Conservation (phyloP, 331 rosid species). For the Stylosanthes scabra region DNA sequence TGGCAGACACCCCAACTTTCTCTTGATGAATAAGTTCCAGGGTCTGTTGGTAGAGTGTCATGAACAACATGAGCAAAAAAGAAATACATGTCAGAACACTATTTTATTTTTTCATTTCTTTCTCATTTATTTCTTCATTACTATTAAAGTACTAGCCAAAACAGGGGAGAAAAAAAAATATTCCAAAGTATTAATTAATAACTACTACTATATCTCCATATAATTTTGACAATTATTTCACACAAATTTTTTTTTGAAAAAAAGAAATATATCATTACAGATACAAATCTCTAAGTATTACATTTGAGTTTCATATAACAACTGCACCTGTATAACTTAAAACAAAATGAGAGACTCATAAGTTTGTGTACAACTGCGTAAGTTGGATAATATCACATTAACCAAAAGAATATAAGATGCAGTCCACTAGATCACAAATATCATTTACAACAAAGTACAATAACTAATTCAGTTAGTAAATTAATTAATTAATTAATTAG, state of each 20-base stretch:
- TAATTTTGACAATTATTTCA: slow-evolving; percentile 21
- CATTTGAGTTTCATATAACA: slow-evolving; percentile 19
- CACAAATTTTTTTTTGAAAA: not conserved
- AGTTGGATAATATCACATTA: not conserved
- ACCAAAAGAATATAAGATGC: slow-evolving; percentile 2
- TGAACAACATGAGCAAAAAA: slow-evolving; percentile 38
- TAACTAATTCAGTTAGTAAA: not conserved
- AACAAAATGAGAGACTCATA: not conserved
- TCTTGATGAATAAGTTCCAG: slow-evolving; percentile 84
- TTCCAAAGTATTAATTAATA: slow-evolving; percentile 11
- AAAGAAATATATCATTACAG: not conserved
- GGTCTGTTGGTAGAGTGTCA: slow-evolving; percentile 55
- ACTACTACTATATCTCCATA: slow-evolving; percentile 16
- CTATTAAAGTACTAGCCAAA: not conserved
- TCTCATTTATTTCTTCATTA: slow-evolving; percentile 20
- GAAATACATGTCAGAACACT: slow-evolving; percentile 38
- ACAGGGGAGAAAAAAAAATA: slow-evolving; percentile 4
- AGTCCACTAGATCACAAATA: not conserved
- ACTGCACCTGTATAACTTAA: not conserved
- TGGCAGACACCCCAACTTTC: slow-evolving; percentile 60
- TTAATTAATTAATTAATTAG: no score
- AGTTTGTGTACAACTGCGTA: not conserved
- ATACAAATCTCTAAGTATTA: no score
- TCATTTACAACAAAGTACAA: slow-evolving; percentile 4
- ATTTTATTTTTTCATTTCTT: not conserved